Conservation (phyloP, 2,329 filamentous ascomycete genomes). For the Claviceps capensis region DNA sequence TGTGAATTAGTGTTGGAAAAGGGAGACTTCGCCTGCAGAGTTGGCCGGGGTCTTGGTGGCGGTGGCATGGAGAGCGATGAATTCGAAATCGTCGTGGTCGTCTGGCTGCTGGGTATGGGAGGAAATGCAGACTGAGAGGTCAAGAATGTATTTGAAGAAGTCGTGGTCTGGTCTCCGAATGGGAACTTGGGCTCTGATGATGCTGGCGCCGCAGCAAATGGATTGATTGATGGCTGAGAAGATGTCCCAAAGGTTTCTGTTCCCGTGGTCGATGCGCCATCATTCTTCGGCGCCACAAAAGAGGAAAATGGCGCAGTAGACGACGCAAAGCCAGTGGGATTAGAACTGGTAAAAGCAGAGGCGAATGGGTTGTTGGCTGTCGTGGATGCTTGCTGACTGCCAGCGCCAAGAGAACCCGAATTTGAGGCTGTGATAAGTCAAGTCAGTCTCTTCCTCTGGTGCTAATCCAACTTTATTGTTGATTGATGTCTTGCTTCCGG, state of each 20-base stretch:
- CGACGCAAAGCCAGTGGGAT: not conserved
- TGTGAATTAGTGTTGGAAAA: not conserved
- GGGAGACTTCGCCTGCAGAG: not conserved
- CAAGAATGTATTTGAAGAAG: not conserved
- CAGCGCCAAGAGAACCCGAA: slow-evolving; percentile 1
- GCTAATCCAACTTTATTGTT: not conserved
- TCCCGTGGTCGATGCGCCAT: not conserved
- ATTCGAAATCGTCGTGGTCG: not conserved
- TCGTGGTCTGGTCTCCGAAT: slow-evolving; percentile 4
- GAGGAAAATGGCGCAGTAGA: not conserved
- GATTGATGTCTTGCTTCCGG: not conserved
- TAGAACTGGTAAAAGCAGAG: not conserved
- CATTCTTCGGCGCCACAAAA: not conserved
- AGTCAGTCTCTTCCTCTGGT: not conserved
- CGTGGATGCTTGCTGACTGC: not conserved
- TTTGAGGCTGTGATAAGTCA: slow-evolving; percentile 2
- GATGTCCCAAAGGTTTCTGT: not conserved
- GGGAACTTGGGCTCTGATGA: slow-evolving; percentile 8
- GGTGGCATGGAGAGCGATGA: slow-evolving; percentile 4
- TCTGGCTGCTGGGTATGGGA: not conserved
- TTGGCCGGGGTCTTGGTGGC: slow-evolving; percentile 6
- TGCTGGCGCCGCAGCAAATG: slow-evolving; percentile 10
- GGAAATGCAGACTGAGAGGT: not conserved
- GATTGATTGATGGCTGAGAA: slow-evolving; percentile 4
- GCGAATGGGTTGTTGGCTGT: slow-evolving; percentile 4